These are phyloP conservation scores for Teunomyces kruisii DNA, from an alignment of 805 yeast genomes.

Conservation along the genomic window DNA sequence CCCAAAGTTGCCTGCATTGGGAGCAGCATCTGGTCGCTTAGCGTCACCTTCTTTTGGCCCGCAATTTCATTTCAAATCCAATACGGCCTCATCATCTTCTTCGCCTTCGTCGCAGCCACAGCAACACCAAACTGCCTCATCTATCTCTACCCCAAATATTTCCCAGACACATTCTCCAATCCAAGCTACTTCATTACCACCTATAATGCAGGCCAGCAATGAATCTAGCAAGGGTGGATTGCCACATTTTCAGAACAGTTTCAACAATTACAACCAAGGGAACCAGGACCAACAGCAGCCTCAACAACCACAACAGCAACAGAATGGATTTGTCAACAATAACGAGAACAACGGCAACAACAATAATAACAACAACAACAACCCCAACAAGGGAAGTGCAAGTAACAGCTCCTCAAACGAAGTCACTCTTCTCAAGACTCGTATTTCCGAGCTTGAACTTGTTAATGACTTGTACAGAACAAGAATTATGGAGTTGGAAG, in stretches of 20 bases:
- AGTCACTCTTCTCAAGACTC: slow-evolving; percentile 55
- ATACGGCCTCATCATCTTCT: background rate
- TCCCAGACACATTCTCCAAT: slow-evolving; percentile 26
- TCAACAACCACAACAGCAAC: slow-evolving; percentile 8
- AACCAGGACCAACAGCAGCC: slow-evolving; percentile 11
- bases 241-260: slow-evolving; percentile 26
- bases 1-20: slow-evolving; percentile 36
- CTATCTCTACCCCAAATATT: slow-evolving; percentile 13
- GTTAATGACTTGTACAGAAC: slow-evolving; percentile 87
- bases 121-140: slow-evolving; percentile 7
- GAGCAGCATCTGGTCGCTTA: slow-evolving; percentile 14
- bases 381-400: slow-evolving; percentile 5
- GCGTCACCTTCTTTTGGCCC: slow-evolving; percentile 50
- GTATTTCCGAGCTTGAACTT: slow-evolving; percentile 84
- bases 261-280: slow-evolving; percentile 7
- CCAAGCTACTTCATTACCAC: slow-evolving; percentile 22
- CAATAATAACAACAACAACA: slow-evolving; percentile 12
- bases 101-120: slow-evolving; percentile 5
- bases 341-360: slow-evolving; percentile 10
- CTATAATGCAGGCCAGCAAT: slow-evolving; percentile 23
- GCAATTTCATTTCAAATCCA: slow-evolving; percentile 27
- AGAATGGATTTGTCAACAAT: slow-evolving; percentile 9
- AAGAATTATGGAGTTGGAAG: slow-evolving; percentile 80
- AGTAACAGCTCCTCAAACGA: slow-evolving; percentile 22
- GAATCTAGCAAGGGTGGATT: slow-evolving; percentile 16